Evolutionary conservation across 495 filamentous ascomycete genomes (phyloP).

Genomic region (Platismatia glauca): DNA sequence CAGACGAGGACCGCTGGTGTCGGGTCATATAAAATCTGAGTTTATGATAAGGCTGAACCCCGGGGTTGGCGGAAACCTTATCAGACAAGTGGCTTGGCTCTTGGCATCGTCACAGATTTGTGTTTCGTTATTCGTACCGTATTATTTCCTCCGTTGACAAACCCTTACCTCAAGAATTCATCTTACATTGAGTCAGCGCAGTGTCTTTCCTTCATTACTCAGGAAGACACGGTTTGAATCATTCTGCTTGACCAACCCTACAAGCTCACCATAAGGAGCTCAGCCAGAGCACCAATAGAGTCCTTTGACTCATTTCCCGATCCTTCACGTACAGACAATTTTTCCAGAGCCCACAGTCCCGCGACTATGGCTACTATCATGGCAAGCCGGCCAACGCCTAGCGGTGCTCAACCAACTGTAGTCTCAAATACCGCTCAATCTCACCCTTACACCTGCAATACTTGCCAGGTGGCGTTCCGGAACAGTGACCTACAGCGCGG

Average conservation of each 20-base stretch:
- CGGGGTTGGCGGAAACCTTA: slow-evolving; percentile 3
- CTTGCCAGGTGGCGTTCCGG: slow-evolving; percentile 92
- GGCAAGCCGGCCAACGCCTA: slow-evolving; percentile 24
- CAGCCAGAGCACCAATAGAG: neutral
- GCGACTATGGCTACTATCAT: slow-evolving; percentile 46
- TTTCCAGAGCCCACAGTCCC: neutral
- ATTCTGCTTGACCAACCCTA: neutral
- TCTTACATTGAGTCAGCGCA: neutral
- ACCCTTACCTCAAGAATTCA: neutral
- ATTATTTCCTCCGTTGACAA: neutral
- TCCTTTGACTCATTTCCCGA: neutral
- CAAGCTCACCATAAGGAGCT: neutral
- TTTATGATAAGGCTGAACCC: slow-evolving; percentile 2
- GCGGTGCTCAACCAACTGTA: slow-evolving; percentile 29
- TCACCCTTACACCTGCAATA: slow-evolving; percentile 95
- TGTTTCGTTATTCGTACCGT: no score
- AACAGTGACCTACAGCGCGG: slow-evolving; percentile 84
- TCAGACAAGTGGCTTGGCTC: neutral
- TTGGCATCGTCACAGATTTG: slow-evolving; percentile 9
- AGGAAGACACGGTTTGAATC: no score
- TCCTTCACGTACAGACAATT: neutral
- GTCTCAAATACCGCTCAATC: slow-evolving; percentile 37
- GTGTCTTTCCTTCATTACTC: neutral
- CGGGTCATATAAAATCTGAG: no score
- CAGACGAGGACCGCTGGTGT: no score